A percentile compares a stretch with the other conserved stretches of the same genome.
Evolutionary conservation across 805 yeast species (phyloP).

Genomic region (Spathaspora girioi): DNA sequence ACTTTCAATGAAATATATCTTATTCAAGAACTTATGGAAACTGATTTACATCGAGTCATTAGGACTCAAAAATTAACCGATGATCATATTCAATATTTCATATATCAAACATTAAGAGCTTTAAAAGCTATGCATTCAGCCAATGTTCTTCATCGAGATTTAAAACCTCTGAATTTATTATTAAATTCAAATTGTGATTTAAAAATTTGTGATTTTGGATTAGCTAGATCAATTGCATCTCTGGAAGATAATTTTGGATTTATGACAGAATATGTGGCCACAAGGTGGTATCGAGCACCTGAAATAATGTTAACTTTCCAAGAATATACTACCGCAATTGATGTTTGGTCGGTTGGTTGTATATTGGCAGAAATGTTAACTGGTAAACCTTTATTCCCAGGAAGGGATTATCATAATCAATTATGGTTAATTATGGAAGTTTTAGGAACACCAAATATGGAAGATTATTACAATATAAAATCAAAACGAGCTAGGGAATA

Average conservation of each 20-base stretch:
- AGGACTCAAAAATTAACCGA: slow-evolving; percentile 80
- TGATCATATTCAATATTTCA: slow-evolving; percentile 91
- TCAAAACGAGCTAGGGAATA: slow-evolving; percentile 87
- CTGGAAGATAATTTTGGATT: slow-evolving; percentile 67
- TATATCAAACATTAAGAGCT: slow-evolving; percentile 87
- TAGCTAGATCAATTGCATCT: slow-evolving; percentile 68
- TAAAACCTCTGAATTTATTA: slow-evolving; percentile 84
- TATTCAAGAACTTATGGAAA: slow-evolving; percentile 85
- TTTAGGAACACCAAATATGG: slow-evolving; percentile 83
- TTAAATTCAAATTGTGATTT: slow-evolving; percentile 91
- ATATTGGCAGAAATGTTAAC: slow-evolving; percentile 86
- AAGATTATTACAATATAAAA: slow-evolving; percentile 70
- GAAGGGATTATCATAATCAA: slow-evolving; percentile 91
- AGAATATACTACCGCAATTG: slow-evolving; percentile 91
- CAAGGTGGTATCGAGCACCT: slow-evolving; percentile 97
- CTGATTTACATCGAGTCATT: slow-evolving; percentile 79
- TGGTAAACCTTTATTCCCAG: slow-evolving; percentile 89
- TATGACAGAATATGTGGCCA: slow-evolving; percentile 97
- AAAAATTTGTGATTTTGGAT: slow-evolving; percentile 91
- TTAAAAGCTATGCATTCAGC: slow-evolving; percentile 89
- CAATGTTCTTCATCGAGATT: slow-evolving; percentile 89
- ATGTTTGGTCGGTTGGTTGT: slow-evolving; percentile 96
- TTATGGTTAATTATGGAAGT: slow-evolving; percentile 78
- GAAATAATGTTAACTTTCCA: slow-evolving; percentile 95
- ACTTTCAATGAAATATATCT: slow-evolving; percentile 83